Evolutionary conservation across 768 basidiomycete genomes (phyloP).

Genomic region (Nidularia sp.): DNA sequence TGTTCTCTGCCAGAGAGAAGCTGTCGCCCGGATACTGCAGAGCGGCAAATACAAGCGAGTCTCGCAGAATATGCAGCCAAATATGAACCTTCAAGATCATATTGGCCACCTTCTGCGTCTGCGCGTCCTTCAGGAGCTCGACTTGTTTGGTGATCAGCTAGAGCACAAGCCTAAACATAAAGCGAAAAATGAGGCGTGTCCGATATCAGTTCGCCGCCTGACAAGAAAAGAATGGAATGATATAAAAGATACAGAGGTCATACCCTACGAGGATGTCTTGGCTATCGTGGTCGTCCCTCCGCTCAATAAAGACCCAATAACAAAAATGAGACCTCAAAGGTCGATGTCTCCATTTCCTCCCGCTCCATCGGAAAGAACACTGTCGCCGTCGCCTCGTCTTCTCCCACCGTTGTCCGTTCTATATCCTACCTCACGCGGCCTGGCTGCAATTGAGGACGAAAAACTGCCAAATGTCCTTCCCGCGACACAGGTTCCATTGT

Average conservation of each 20-base stretch:
- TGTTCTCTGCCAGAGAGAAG: conserved; percentile 55
- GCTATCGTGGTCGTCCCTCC: conserved; percentile 73
- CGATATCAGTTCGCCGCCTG: conserved; percentile 53
- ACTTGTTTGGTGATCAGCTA: conserved; percentile 48
- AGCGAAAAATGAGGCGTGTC: conserved; percentile 9
- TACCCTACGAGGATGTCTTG: conserved; percentile 50
- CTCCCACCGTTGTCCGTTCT: conserved; percentile 26
- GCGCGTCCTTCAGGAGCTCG: conserved; percentile 73
- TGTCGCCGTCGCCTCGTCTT: conserved; percentile 5
- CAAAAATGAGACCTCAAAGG: conserved; percentile 36
- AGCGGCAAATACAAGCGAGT: conserved; percentile 30
- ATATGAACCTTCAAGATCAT: conserved; percentile 47
- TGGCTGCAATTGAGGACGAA: neutral
- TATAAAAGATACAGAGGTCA: conserved; percentile 38
- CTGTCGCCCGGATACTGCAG: conserved; percentile 31
- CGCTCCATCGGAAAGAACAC: conserved; percentile 10
- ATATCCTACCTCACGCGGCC: conserved; percentile 8
- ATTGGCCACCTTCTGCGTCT: conserved; percentile 65
- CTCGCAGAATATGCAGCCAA: conserved; percentile 23
- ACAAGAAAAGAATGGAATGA: conserved; percentile 56
- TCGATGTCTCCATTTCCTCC: conserved; percentile 31
- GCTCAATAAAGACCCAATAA: conserved; percentile 47
- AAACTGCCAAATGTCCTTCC: conserved; percentile 15
- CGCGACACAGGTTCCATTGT: conserved; percentile 48
- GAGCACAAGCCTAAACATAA: conserved; percentile 14